phyloP scores from a whole-genome alignment of 2,329 filamentous ascomycete species.

The Alternaria longipes region DNA sequence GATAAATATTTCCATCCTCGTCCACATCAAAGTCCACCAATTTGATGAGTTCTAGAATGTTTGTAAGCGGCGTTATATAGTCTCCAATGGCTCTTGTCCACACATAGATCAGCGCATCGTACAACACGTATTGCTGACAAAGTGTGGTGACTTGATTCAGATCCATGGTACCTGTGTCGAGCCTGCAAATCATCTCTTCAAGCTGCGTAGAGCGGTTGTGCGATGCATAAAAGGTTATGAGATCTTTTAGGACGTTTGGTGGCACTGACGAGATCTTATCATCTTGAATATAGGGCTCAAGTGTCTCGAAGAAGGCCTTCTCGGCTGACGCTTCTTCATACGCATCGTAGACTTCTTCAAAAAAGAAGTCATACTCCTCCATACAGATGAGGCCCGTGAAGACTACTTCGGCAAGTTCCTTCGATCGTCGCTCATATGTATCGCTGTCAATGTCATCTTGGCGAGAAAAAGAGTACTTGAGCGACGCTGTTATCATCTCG shows the following conservation, averaged over 20 bases:
- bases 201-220: constrained; percentile 79
- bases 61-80: constrained; percentile 88
- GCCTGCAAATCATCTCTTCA: constrained; percentile 93
- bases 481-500: constrained; percentile 91
- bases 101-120: constrained; percentile 94
- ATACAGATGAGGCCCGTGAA: constrained; percentile 85
- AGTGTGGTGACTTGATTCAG: constrained; percentile 90
- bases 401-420: constrained; percentile 81
- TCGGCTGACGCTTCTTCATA: constrained; percentile 80
- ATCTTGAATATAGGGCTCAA: constrained; percentile 89
- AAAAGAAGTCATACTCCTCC: constrained; percentile 81
- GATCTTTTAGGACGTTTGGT: constrained; percentile 82
- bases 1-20: constrained; percentile 68
- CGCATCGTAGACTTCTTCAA: constrained; percentile 88
- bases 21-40: constrained; percentile 66
- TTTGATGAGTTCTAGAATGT: constrained; percentile 73
- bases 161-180: constrained; percentile 90
- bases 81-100: constrained; percentile 93
- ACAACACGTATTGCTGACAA: constrained; percentile 90
- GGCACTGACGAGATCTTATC: constrained; percentile 78
- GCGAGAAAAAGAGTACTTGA: constrained; percentile 86
- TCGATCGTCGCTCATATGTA: constrained; percentile 68
- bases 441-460: constrained; percentile 60
- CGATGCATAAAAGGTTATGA: constrained; percentile 82
- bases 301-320: constrained; percentile 82